Conservation (phyloP, 2,329 filamentous ascomycete genomes). For the Colletotrichum tropicicola region DNA sequence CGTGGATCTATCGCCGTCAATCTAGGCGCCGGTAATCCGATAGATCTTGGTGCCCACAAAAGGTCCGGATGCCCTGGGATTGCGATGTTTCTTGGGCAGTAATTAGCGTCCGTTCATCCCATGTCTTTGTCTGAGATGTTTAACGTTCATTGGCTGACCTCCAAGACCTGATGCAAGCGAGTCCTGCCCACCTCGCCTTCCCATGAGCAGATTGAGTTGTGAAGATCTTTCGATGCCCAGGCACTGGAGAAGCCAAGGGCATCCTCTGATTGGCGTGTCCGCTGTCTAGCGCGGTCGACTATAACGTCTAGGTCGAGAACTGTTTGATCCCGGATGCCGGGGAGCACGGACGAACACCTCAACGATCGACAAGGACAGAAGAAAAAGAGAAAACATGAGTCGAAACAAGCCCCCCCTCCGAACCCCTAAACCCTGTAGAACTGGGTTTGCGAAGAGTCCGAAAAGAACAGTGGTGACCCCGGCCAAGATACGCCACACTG, state of each 20-base stretch:
- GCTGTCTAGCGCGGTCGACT: neutral
- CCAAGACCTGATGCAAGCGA: neutral
- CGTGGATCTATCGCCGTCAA: constrained; percentile 8
- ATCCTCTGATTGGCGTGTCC: neutral
- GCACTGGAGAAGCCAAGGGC: neutral
- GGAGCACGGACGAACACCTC: neutral
- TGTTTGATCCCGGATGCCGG: neutral
- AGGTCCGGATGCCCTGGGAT: neutral
- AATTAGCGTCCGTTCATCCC: neutral
- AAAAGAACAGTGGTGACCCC: neutral
- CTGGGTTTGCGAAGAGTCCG: neutral
- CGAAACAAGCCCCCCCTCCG: neutral
- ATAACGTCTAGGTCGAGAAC: constrained; percentile 1
- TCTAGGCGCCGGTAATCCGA: neutral
- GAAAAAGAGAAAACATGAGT: neutral
- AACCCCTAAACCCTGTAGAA: neutral
- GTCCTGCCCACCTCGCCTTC: neutral
- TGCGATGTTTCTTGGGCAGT: neutral
- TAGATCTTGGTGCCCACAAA: neutral
- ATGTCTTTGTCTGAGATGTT: neutral
- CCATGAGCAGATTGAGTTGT: neutral
- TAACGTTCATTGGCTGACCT: neutral
- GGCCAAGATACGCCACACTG: neutral
- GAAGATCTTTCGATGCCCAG: neutral
- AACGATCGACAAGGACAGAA: neutral